Evolutionary conservation across 2,329 filamentous ascomycete species (phyloP).

Genomic region (Exophiala sp.): DNA sequence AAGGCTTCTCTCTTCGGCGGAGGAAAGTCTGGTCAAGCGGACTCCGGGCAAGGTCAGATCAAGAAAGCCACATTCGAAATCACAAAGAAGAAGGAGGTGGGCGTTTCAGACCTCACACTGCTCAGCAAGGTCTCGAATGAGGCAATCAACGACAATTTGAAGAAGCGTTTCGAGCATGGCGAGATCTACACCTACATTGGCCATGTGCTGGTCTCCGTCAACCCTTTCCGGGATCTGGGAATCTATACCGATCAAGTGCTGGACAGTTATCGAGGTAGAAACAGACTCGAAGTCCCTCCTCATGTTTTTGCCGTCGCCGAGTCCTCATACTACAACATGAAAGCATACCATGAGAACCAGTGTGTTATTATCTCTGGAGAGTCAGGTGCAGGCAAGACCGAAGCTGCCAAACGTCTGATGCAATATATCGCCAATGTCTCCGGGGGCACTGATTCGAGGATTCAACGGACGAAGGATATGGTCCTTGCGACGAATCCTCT

Average conservation of each 20-base stretch:
- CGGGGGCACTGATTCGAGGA: conserved; percentile 76
- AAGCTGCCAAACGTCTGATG: conserved; percentile 98
- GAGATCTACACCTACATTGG: conserved; percentile 99
- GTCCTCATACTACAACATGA: conserved; percentile 98
- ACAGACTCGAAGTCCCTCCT: conserved; percentile 85
- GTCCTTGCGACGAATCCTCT: conserved; percentile 96
- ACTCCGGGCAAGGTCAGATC: conserved; percentile 62
- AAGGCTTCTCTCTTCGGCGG: conserved; percentile 30
- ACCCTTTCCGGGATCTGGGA: conserved; percentile 93
- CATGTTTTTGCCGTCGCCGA: conserved; percentile 98
- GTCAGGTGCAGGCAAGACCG: conserved; percentile 96
- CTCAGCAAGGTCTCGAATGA: conserved; percentile 99
- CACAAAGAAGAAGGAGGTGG: conserved; percentile 98
- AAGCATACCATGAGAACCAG: conserved; percentile 97
- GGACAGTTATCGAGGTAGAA: conserved; percentile 93
- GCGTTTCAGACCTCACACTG: conserved; percentile 93
- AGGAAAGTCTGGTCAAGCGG: conserved; percentile 31
- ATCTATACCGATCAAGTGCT: conserved; percentile 96
- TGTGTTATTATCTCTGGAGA: conserved; percentile 99
- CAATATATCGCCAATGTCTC: conserved; percentile 99
- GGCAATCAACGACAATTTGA: conserved; percentile 97
- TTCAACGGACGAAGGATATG: conserved; percentile 98
- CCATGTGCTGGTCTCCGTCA: conserved; percentile 98
- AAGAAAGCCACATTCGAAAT: conserved; percentile 96
- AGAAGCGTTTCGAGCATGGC: conserved; percentile 94